These are phyloP conservation scores for Saturnispora saitoi DNA, from an alignment of 805 yeast species.

Conservation along the genomic window DNA sequence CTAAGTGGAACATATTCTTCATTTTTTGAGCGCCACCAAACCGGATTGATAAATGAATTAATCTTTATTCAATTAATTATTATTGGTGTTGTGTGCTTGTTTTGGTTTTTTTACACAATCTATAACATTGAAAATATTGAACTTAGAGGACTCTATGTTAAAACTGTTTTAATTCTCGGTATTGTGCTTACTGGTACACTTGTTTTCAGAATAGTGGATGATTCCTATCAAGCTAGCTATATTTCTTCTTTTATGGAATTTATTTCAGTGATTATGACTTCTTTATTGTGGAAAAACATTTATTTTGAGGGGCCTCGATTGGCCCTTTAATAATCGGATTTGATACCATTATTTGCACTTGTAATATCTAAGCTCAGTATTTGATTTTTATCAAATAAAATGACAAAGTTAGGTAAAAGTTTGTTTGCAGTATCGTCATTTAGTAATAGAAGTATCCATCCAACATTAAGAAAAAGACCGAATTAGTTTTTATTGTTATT, in stretches of 20 bases:
- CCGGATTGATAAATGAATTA: not conserved
- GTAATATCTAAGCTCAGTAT: no score
- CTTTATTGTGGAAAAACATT: not conserved
- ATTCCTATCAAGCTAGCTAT: not conserved
- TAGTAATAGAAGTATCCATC: no score
- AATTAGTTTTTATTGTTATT: no score
- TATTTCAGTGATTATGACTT: not conserved
- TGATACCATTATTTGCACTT: no score
- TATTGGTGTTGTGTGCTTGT: not conserved
- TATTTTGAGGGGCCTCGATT: not conserved
- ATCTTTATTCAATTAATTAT: not conserved
- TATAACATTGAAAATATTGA: not conserved
- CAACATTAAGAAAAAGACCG: no score
- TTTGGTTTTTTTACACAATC: not conserved
- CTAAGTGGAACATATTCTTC: not conserved
- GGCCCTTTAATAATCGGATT: no score
- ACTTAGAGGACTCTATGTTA: not conserved
- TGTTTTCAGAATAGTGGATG: not conserved
- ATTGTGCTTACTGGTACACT: not conserved
- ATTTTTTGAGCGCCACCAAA: no score
- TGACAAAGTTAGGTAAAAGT: no score
- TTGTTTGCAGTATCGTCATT: no score
- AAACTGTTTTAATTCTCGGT: not conserved
- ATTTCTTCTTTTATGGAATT: not conserved
- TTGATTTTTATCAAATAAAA: no score